These are phyloP conservation scores for Saccharomyces pastorianus DNA, from an alignment of 1,139 yeast species.

Conservation along the genomic window DNA sequence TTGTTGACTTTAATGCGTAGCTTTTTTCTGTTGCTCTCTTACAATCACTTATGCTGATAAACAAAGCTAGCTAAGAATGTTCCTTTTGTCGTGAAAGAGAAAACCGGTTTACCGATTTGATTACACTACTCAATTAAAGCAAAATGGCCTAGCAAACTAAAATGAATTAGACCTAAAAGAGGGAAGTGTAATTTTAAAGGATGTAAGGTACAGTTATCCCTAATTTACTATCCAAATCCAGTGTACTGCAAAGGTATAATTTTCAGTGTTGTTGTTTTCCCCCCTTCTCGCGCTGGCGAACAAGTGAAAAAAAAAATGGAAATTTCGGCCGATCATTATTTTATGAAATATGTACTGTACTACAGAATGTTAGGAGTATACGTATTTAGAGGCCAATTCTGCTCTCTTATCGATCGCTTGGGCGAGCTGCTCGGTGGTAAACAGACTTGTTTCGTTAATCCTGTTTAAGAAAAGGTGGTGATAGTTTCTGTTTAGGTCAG, in stretches of 20 bases:
- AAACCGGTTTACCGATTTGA: background rate
- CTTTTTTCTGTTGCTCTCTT: background rate
- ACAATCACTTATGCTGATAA: background rate
- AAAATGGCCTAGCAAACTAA: background rate
- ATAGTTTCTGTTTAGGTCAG: slow-evolving; percentile 26
- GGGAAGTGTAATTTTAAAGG: background rate
- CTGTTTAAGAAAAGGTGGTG: slow-evolving; percentile 27
- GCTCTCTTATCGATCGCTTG: slow-evolving; percentile 27
- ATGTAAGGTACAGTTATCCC: background rate
- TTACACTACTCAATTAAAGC: background rate
- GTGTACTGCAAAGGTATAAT: background rate
- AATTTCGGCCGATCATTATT: background rate
- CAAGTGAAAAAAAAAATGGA: background rate
- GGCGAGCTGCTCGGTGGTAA: slow-evolving; percentile 16
- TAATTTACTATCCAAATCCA: background rate
- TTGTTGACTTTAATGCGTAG: background rate
- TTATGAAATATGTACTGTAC: background rate
- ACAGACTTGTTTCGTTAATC: slow-evolving; percentile 18
- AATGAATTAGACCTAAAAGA: background rate
- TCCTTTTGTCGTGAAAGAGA: background rate
- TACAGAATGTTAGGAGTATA: slow-evolving; percentile 4
- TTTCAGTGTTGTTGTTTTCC: background rate
- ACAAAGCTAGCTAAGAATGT: background rate
- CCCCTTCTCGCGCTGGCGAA: background rate
- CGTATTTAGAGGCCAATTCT: slow-evolving; percentile 26